Evolutionary conservation across 257 asterid genomes (phyloP), one percentile per base, ranked within the genome.

Genomic region (Penstemon barbatus): DNA sequence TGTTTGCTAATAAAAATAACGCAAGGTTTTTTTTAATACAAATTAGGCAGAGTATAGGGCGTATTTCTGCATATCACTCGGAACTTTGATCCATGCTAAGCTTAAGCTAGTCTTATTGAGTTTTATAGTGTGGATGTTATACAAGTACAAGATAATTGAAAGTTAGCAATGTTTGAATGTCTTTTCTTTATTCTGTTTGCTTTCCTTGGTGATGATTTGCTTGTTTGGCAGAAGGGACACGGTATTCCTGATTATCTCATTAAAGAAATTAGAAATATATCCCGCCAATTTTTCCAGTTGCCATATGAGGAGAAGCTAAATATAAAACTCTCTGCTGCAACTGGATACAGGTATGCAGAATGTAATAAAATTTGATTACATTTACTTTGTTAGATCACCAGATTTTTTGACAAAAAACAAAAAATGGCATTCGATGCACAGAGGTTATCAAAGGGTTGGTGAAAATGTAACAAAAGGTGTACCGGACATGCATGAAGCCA

Each of bases 401-500:
- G n/a, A 42, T 7, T 70, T 61, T 13, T 54, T 13, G 7, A 48
- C 60, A 57, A 37, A 49, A 9, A 13, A 41, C 57, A 65, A 40
- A 38, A 50, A 58, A 52, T 69, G 68, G 6, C 18, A 0, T 53
- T 75, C 37, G 54, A 58, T 73, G 81, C 87, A 25, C 33, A 93
- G 99, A 79, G 99, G 99, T 40, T 93, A 93, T 82, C 97, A 93
- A 69, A 70, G 76, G 45, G 78, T 89, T 5, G 90, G 97, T 7
- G 85, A 84, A 76, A 94, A 94, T 75, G 61, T 94, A 63, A 90
- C 97, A 39, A 82, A 85, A 81, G 99, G 97, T 43, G 70, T 75
- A 19, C 95, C 91, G 3, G 99, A 94, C 70, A 77, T 78, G 91
- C 99, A 94, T 9, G 99, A 94, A 87, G 99, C 99, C 56, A 87